Conservation (phyloP, 2,329 filamentous ascomycete species). For the Bipolaris oryzae region DNA sequence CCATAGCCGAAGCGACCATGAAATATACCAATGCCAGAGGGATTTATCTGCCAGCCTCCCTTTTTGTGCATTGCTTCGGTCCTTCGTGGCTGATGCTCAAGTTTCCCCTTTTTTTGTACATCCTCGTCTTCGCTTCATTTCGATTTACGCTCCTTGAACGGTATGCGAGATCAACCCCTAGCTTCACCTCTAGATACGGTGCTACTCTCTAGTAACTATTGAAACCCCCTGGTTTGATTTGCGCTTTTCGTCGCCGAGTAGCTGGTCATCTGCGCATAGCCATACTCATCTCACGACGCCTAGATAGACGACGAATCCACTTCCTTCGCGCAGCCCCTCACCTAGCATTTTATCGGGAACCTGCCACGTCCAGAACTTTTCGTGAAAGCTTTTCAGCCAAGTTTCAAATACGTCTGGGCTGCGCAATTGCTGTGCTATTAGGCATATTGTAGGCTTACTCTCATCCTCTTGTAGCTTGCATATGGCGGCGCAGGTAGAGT, state of each 20-base stretch:
- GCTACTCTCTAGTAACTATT: not conserved
- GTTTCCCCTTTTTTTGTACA: not conserved
- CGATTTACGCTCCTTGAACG: not conserved
- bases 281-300: conserved; percentile 52
- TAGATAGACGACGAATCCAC: conserved; percentile 83
- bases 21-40: not conserved
- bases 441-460: conserved; percentile 66
- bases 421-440: conserved; percentile 88
- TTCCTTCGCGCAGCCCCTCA: conserved; percentile 63
- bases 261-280: not conserved
- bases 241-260: too few relatives aligned
- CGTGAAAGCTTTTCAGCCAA: conserved; percentile 74
- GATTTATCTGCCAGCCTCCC: not conserved
- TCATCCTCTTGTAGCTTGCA: conserved; percentile 61
- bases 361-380: conserved; percentile 75
- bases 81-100: too few relatives aligned
- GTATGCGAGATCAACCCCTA: not conserved
- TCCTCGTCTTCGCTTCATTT: not conserved
- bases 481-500: conserved; percentile 78
- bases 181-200: not conserved
- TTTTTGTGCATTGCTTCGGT: not conserved
- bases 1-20: not conserved
- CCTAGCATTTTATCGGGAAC: conserved; percentile 69
- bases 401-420: conserved; percentile 82
- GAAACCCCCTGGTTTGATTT: not conserved